A percentile compares a stretch with the other conserved stretches of the same genome.
These are phyloP conservation scores for Viola odorata DNA, from an alignment of 345 rosid genomes.

Conservation along the genomic window DNA sequence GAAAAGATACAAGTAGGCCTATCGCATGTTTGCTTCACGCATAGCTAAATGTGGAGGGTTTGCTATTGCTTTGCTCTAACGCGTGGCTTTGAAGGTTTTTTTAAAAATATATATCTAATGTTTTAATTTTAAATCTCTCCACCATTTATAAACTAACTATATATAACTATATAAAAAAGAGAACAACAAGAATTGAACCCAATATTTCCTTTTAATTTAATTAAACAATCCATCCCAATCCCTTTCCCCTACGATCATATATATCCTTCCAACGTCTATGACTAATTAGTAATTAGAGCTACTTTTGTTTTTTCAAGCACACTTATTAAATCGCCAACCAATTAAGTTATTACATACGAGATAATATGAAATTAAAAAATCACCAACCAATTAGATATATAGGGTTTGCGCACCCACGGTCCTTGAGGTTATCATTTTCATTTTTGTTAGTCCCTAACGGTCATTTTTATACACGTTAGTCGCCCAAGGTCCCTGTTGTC, in stretches of 20 bases:
- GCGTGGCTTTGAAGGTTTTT: slow-evolving; percentile 98
- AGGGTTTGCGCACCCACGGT: too few species aligned
- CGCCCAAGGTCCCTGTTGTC: too few species aligned
- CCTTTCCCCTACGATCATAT: background rate
- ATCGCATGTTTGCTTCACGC: slow-evolving; percentile 99
- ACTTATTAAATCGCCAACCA: too few species aligned
- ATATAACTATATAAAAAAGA: slow-evolving; percentile 6
- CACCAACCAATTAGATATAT: too few species aligned
- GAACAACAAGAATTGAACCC: slow-evolving; percentile 44
- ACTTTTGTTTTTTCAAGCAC: too few species aligned
- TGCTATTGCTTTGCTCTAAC: slow-evolving; percentile 76
- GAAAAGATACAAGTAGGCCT: slow-evolving; percentile 28
- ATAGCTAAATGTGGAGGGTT: slow-evolving; percentile 63
- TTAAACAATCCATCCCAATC: slow-evolving; percentile 7
- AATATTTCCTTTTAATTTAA: slow-evolving; percentile 17
- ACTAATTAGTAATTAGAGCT: too few species aligned
- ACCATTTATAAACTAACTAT: slow-evolving; percentile 17
- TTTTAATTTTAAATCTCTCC: slow-evolving; percentile 34
- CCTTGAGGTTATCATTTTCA: too few species aligned
- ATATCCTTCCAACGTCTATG: slow-evolving; percentile 11
- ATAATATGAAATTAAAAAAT: too few species aligned
- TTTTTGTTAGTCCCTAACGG: too few species aligned
- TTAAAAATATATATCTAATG: too few species aligned
- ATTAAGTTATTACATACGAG: too few species aligned
- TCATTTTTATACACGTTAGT: too few species aligned